Conservation (phyloP, 2,329 filamentous ascomycete genomes). For the Cladosporium sp. region DNA sequence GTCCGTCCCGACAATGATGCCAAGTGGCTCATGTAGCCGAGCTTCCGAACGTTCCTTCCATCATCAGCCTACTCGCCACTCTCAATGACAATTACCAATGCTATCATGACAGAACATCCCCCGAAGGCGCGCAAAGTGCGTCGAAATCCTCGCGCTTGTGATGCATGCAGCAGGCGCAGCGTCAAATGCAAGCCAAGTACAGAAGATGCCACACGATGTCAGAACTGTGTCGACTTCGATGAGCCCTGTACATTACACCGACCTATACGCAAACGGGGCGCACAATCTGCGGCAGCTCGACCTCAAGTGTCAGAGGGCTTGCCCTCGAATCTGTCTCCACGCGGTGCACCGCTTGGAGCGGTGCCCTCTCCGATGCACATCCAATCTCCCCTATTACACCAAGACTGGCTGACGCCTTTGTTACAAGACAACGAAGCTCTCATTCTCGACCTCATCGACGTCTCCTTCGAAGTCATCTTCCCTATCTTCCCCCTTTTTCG, state of each 20-base stretch:
- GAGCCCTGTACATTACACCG: conserved; percentile 40
- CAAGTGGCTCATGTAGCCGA: neutral
- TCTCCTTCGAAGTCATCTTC: conserved; percentile 48
- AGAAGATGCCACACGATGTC: conserved; percentile 32
- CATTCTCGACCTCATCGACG: conserved; percentile 38
- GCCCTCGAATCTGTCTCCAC: neutral
- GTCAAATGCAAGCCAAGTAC: conserved; percentile 21
- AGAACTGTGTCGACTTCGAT: conserved; percentile 42
- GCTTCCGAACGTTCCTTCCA: neutral
- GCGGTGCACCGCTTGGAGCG: neutral
- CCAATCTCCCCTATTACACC: neutral
- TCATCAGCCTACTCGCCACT: neutral
- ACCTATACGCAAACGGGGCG: conserved; percentile 18
- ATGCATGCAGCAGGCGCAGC: conserved; percentile 43
- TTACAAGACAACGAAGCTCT: conserved; percentile 25
- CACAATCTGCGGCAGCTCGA: conserved; percentile 22
- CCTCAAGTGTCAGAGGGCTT: neutral
- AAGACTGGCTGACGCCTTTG: neutral
- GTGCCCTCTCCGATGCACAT: neutral
- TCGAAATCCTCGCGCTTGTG: conserved; percentile 24
- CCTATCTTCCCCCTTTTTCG: conserved; percentile 48
- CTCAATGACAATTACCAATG: neutral
- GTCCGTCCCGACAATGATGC: no score
- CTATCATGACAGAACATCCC: neutral
- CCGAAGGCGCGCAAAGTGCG: conserved; percentile 14